A percentile compares a stretch with the other conserved stretches of the same genome.
phyloP scores from a whole-genome alignment of 352 stramenopile species.

The Phytophthora boehmeriae region DNA sequence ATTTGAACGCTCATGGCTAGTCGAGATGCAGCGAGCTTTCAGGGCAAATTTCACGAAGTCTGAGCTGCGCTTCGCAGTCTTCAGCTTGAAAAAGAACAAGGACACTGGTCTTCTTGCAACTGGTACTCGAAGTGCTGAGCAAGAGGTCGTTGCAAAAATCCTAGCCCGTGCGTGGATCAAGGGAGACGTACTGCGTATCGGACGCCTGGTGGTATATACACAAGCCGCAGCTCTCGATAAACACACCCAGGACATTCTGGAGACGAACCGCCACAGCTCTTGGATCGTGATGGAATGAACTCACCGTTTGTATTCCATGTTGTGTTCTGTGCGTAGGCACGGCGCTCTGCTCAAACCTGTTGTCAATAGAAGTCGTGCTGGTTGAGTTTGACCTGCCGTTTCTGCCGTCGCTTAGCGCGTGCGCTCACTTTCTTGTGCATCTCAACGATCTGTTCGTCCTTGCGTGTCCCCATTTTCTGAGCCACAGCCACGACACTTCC shows the following conservation, averaged over 20 bases:
- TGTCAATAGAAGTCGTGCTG: conserved; percentile 78
- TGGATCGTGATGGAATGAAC: conserved; percentile 28
- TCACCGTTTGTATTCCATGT: conserved; percentile 2
- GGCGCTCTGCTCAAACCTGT: conserved; percentile 7
- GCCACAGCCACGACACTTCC: conserved; percentile 71
- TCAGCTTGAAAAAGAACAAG: conserved; percentile 41
- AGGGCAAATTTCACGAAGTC: conserved; percentile 12
- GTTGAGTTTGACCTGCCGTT: conserved; percentile 54
- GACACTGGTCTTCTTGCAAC: conserved; percentile 22
- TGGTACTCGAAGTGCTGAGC: conserved; percentile 25
- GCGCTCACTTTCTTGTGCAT: conserved; percentile 74
- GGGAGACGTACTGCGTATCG: conserved; percentile 43
- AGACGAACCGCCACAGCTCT: conserved; percentile 13
- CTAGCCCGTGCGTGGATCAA: conserved; percentile 33
- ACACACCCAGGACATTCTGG: conserved; percentile 14
- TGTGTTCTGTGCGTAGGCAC: conserved; percentile 10
- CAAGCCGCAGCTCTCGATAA: conserved; percentile 23
- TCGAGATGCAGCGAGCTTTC: conserved; percentile 28
- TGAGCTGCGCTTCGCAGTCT: conserved; percentile 42
- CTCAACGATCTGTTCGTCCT: conserved; percentile 45
- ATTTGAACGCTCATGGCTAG: conserved; percentile 40
- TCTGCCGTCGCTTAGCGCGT: conserved; percentile 64
- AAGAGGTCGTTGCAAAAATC: conserved; percentile 32
- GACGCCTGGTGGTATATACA: conserved; percentile 42
- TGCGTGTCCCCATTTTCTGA: conserved; percentile 52